Evolutionary conservation across 116 monocot species (phyloP).

Genomic region (Posidonia oceanica): DNA sequence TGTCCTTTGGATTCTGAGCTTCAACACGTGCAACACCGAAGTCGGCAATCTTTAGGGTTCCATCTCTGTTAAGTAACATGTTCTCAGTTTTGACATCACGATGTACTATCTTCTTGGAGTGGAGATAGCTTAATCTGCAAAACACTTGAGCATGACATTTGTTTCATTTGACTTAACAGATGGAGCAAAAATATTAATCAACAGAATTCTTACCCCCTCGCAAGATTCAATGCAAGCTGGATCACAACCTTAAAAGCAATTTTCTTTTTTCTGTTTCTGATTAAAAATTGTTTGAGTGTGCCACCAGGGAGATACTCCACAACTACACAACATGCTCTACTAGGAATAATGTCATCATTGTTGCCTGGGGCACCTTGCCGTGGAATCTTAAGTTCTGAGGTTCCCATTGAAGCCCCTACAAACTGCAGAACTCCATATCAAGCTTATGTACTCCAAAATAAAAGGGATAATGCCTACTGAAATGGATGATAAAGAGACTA

Average conservation of each 20-base stretch:
- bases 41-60: slow-evolving; percentile 78
- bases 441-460: neutral
- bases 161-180: no score
- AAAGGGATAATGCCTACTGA: no score
- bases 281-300: slow-evolving; percentile 75
- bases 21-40: slow-evolving; percentile 90
- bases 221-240: slow-evolving; percentile 78
- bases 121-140: slow-evolving; percentile 73
- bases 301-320: slow-evolving; percentile 89
- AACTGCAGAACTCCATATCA: slow-evolving; percentile 26
- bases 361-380: slow-evolving; percentile 26
- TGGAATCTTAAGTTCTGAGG: slow-evolving; percentile 62
- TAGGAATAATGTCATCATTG: slow-evolving; percentile 23
- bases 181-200: neutral
- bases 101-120: slow-evolving; percentile 79
- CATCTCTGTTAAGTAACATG: slow-evolving; percentile 61
- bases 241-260: slow-evolving; percentile 75
- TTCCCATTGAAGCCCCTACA: slow-evolving; percentile 91
- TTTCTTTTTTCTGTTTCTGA: slow-evolving; percentile 69
- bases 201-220: slow-evolving; percentile 54
- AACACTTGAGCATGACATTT: neutral
- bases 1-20: slow-evolving; percentile 83
- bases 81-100: slow-evolving; percentile 89
- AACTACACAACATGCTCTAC: slow-evolving; percentile 87
- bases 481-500: no score